Percentiles rank a stretch among this genome's conserved stretches.
Conservation (phyloP, 495 filamentous ascomycete species). For the Talaromyces ruber region DNA sequence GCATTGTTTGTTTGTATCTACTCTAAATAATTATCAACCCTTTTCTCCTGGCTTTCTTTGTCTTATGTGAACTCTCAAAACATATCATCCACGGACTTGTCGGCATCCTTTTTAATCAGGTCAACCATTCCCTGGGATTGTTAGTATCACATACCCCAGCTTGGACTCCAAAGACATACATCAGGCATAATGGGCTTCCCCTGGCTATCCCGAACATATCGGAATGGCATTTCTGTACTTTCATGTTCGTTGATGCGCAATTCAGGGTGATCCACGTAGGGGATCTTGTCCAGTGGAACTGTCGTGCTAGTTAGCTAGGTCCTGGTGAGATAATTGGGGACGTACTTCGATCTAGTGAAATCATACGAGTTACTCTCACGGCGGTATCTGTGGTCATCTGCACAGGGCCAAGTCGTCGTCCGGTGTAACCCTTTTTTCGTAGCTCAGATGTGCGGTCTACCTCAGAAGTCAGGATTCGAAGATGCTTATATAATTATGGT, state of each 20-base stretch:
- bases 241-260: constrained; percentile 84
- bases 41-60: not conserved
- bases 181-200: constrained; percentile 84
- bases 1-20: not conserved
- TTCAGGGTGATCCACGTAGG: constrained; percentile 81
- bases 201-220: constrained; percentile 71
- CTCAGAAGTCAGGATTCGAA: not conserved
- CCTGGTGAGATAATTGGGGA: not conserved
- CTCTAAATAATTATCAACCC: not conserved
- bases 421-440: constrained; percentile 82
- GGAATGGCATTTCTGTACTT: constrained; percentile 93
- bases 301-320: constrained; percentile 12
- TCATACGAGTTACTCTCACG: constrained; percentile 82
- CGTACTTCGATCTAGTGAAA: constrained; percentile 74
- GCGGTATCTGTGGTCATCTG: constrained; percentile 99
- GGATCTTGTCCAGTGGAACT: constrained; percentile 70
- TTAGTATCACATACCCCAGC: constrained; percentile 2
- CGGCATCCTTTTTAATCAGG: constrained; percentile 86
- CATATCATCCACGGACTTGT: constrained; percentile 82
- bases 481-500: not conserved
- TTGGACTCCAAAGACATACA: constrained; percentile 38
- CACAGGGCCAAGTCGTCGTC: constrained; percentile 79
- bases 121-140: constrained; percentile 75
- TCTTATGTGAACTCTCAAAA: constrained; percentile 39
- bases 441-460: constrained; percentile 89